Evolutionary conservation across 139 green algal genomes (phyloP).

Genomic region (Nannochloris sp.): DNA sequence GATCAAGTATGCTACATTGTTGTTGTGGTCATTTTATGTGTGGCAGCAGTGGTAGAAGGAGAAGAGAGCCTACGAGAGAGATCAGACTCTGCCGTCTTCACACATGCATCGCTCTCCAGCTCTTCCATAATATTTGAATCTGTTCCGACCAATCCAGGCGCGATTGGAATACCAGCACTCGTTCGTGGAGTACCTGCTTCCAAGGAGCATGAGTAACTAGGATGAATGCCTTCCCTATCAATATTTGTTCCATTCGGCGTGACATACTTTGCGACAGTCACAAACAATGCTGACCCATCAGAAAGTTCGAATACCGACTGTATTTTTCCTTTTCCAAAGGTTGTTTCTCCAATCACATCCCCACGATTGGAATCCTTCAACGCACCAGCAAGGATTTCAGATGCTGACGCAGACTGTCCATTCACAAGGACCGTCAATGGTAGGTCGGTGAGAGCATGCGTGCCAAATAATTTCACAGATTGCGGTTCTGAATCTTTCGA

Average conservation of each 20-base stretch:
- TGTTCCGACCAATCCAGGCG: conserved; percentile 12
- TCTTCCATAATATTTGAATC: conserved; percentile 19
- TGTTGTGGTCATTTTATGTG: no score
- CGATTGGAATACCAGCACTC: conserved; percentile 22
- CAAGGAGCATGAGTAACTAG: conserved; percentile 8
- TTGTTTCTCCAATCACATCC: conserved; percentile 61
- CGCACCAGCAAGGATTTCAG: conserved; percentile 82
- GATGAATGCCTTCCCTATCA: conserved; percentile 19
- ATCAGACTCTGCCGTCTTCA: conserved; percentile 4
- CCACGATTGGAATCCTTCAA: conserved; percentile 74
- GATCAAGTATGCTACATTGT: no score
- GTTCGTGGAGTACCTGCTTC: background rate
- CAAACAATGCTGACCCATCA: conserved; percentile 87
- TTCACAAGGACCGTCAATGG: conserved; percentile 87
- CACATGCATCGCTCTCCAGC: conserved; percentile 12
- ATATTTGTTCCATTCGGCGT: conserved; percentile 21
- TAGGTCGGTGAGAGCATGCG: conserved; percentile 22
- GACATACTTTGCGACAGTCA: conserved; percentile 70
- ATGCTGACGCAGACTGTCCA: conserved; percentile 55
- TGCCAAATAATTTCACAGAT: conserved; percentile 20
- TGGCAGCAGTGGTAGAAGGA: no score
- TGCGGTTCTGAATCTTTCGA: background rate
- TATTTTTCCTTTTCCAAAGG: conserved; percentile 84
- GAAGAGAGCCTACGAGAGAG: no score
- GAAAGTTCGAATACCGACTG: conserved; percentile 64